These are phyloP conservation scores for Backusella circina DNA, from an alignment of 192 early-diverging fungal species.

Conservation along the genomic window DNA sequence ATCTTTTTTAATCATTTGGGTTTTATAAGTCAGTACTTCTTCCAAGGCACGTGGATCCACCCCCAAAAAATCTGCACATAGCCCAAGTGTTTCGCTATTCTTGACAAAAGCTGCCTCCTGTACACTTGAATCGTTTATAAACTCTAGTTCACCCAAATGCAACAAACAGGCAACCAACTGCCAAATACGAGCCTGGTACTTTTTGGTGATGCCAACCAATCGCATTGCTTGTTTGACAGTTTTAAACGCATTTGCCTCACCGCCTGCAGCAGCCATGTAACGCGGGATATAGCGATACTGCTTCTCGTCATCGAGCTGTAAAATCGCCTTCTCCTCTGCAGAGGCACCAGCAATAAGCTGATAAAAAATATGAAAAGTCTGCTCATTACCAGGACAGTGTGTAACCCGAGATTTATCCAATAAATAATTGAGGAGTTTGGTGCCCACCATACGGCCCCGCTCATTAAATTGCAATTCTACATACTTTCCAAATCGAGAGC, in stretches of 20 bases:
- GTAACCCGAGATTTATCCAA: slow-evolving; percentile 83
- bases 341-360: slow-evolving; percentile 85
- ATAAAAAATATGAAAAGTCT: slow-evolving; percentile 96
- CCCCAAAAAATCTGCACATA: slow-evolving; percentile 80
- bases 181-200: slow-evolving; percentile 82
- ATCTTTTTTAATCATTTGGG: slow-evolving; percentile 78
- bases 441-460: slow-evolving; percentile 84
- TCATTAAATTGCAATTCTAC: slow-evolving; percentile 92
- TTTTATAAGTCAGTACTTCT: slow-evolving; percentile 76
- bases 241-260: slow-evolving; percentile 59
- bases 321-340: slow-evolving; percentile 69
- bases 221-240: slow-evolving; percentile 79
- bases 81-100: slow-evolving; percentile 71
- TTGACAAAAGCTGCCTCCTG: slow-evolving; percentile 76
- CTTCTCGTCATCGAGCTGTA: slow-evolving; percentile 65
- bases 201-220: slow-evolving; percentile 77
- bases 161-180: slow-evolving; percentile 82
- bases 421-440: slow-evolving; percentile 84
- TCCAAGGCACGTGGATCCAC: slow-evolving; percentile 68
- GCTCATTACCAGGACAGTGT: slow-evolving; percentile 57
- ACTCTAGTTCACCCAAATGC: slow-evolving; percentile 85
- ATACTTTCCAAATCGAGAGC: slow-evolving; percentile 82
- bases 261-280: slow-evolving; percentile 51
- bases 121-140: slow-evolving; percentile 63
- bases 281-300: slow-evolving; percentile 54